These are phyloP conservation scores for Phylloporus scabripes DNA, from an alignment of 768 basidiomycete species.

Conservation along the genomic window DNA sequence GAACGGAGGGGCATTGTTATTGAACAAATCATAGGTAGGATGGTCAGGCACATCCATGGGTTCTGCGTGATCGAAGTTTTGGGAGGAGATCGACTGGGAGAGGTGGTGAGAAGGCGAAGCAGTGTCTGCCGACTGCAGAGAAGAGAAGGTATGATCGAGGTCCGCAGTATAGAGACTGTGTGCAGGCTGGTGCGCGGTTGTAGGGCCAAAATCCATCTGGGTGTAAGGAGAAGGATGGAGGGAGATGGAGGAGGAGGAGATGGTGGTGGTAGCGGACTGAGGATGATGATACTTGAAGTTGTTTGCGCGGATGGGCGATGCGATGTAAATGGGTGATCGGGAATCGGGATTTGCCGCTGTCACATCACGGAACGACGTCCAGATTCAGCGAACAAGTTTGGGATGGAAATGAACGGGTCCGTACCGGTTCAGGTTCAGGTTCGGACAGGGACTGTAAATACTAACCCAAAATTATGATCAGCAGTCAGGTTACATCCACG, in stretches of 20 bases:
- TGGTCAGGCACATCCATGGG: conserved; percentile 54
- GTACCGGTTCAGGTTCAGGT: conserved; percentile 19
- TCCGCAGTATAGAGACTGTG: conserved; percentile 48
- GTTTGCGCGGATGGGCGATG: conserved; percentile 29
- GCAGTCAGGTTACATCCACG: conserved; percentile 12
- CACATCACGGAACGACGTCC: conserved; percentile 34
- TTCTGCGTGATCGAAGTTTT: conserved; percentile 49
- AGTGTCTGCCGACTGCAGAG: conserved; percentile 37
- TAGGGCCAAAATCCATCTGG: conserved; percentile 48
- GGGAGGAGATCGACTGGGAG: conserved; percentile 32
- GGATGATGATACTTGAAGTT: conserved; percentile 30
- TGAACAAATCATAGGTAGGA: conserved; percentile 59
- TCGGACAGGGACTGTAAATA: too few species aligned
- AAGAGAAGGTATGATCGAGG: conserved; percentile 53
- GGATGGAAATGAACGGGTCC: conserved; percentile 23
- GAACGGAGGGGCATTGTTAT: conserved; percentile 43
- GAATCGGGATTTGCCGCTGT: conserved; percentile 50
- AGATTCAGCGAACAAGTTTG: conserved; percentile 36
- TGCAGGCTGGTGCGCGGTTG: conserved; percentile 32
- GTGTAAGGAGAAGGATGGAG: conserved; percentile 32
- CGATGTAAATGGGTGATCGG: conserved; percentile 48
- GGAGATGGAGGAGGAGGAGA: conserved; percentile 30
- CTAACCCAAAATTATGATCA: conserved; percentile 14
- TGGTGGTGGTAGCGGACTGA: conserved; percentile 31
- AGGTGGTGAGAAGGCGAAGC: conserved; percentile 35